Base-by-base conservation (phyloP, 1,284 basidiomycete species). In the Golubevia pallescens region DNA sequence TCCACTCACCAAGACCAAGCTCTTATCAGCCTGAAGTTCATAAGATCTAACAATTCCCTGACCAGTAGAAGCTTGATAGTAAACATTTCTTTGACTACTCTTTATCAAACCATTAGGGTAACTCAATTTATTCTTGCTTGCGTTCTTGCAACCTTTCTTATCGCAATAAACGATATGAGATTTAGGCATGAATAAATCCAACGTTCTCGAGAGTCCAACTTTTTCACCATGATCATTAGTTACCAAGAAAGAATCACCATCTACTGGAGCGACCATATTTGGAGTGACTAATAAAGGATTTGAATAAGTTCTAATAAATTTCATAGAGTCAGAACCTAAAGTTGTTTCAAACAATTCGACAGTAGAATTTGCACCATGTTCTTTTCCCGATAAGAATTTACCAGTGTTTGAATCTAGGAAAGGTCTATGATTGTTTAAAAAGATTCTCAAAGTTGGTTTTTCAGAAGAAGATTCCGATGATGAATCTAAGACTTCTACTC, bases 351-450 rank as follows among this genome's bases (percentile, higher is more conserved):
- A 79, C 16, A 79, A 66, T 57, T 79, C 77, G 19, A 81, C 57
- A 3, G 77, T 78, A 38, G 78, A 81, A 55, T 80, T 79, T 58
- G 77, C 77, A 1, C 75, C 75, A 1, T 69, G 58, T 13, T 10
- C 16, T 48, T 48, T 48, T 5, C 34, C 34, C 3, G 3, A 4
- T 38, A 38, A 38, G 5, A 5, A 4, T 48, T 68, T 71, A 51
- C 67, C 65, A 10, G 62, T 62, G 3, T 54, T 48, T 0, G 72
- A 67, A 54, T 74, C 76, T 24, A 74, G 42, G 21, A 74, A 67
- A 19, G 77, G 75, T n/a, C 73, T 64, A 57, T 81, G 78, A 57
- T 79, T 79, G 74, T 72, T 70, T 24, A 79, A 24, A 48, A 79
- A 80, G 65, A 80, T 60, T 19, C 70, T 32, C 6, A 81, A 32